Evolutionary conservation across 2,329 filamentous ascomycete species (phyloP).

Genomic region (Aspergillus aculeatus): DNA sequence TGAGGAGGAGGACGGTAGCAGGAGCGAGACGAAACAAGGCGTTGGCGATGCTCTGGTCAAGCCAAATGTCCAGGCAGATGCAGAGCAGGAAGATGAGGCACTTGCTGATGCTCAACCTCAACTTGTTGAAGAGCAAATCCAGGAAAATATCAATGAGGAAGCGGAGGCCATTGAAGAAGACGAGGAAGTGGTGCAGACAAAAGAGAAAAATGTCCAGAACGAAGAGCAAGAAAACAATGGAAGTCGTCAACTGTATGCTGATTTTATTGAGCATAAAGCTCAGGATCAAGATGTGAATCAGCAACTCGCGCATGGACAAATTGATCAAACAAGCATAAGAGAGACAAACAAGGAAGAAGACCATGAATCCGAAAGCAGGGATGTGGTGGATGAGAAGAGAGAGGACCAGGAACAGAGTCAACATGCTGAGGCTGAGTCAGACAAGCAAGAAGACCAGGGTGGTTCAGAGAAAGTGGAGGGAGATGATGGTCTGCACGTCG

Average conservation of each 20-base stretch:
- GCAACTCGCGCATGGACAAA: neutral
- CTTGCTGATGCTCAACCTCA: neutral
- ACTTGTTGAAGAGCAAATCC: too few relatives aligned
- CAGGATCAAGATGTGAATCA: neutral
- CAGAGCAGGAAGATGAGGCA: constrained; percentile 19
- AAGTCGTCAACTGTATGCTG: neutral
- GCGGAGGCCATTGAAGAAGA: neutral
- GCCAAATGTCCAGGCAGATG: neutral
- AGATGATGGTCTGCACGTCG: too few relatives aligned
- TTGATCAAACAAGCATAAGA: neutral
- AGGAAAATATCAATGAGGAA: neutral
- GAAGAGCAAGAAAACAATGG: neutral
- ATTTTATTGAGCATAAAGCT: neutral
- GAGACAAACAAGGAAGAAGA: neutral
- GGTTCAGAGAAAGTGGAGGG: neutral
- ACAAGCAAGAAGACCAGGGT: neutral
- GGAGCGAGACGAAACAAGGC: neutral
- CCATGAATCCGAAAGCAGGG: neutral
- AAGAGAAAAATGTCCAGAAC: neutral
- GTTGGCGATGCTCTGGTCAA: neutral
- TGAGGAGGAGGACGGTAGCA: neutral
- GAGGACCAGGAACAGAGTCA: neutral
- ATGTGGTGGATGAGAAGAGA: neutral
- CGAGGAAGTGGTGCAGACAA: neutral
- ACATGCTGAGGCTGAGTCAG: neutral